phyloP scores from a whole-genome alignment of 768 basidiomycete genomes.

The Naganishia vishniacii region DNA sequence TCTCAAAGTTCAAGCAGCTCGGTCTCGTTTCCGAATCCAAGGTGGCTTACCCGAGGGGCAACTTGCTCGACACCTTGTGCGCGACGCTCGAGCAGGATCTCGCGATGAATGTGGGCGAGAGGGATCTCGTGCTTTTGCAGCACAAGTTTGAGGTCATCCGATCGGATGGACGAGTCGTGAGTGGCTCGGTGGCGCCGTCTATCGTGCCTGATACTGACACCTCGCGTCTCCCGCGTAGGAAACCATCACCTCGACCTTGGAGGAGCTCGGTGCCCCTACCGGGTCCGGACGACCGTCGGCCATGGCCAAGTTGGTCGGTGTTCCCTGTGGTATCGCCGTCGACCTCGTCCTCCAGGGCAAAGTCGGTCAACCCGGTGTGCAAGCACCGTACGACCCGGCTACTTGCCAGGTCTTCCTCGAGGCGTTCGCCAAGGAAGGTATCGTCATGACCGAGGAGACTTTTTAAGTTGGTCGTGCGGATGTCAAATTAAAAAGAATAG shows the following conservation, averaged over 20 bases:
- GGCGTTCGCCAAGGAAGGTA: constrained; percentile 39
- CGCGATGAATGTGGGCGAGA: constrained; percentile 82
- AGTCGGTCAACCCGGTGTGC: constrained; percentile 69
- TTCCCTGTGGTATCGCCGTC: constrained; percentile 89
- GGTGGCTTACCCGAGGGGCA: constrained; percentile 57
- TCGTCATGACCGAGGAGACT: constrained; percentile 46
- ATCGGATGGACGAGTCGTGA: constrained; percentile 66
- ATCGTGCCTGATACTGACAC: background rate
- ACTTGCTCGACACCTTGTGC: constrained; percentile 90
- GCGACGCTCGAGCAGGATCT: constrained; percentile 82
- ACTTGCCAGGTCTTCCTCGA: constrained; percentile 39
- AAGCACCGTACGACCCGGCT: constrained; percentile 75
- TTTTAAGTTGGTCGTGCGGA: constrained; percentile 28
- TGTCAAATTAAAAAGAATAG: background rate
- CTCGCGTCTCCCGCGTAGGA: constrained; percentile 55
- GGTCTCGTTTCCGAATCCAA: constrained; percentile 72
- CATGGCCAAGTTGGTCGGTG: constrained; percentile 78
- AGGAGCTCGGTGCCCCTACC: constrained; percentile 67
- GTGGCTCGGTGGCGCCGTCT: constrained; percentile 42
- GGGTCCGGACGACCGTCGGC: constrained; percentile 62
- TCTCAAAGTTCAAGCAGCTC: constrained; percentile 87
- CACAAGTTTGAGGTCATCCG: constrained; percentile 94
- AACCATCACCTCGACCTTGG: constrained; percentile 83
- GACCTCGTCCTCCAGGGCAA: constrained; percentile 86
- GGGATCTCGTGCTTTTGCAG: constrained; percentile 94